Base-by-base conservation (phyloP, 2,329 filamentous ascomycete species). In the Aspergillus chevalieri region DNA sequence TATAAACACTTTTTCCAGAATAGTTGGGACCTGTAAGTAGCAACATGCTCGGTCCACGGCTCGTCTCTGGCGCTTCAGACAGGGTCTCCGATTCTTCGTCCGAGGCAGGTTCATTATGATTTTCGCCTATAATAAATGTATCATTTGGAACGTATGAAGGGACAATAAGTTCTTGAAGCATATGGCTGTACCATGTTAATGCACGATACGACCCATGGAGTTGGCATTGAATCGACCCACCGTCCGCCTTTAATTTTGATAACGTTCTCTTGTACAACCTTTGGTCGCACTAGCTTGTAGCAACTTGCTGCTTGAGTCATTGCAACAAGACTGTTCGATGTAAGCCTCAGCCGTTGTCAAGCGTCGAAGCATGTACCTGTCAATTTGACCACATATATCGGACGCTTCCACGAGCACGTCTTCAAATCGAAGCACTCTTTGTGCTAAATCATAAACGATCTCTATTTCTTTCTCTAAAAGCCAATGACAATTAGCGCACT, bases 1-100 rank as follows among this genome's bases (percentile, higher is more conserved):
- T 78, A 67, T 95, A 97, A 0, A 97, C 82, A 58, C 90, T 97
- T 68, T 98, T 98, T 0, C 93, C 93, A 0, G 93, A 97, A 65
- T 93, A 94, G 59, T 98, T 98, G 4, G 93, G 91, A 0, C 93
- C 93, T 0, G 93, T 97, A 60, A 98, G 69, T 5, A 96, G 73
- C 10, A 96, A 66, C 71, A 89, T 85, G 55, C 80, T 89, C 10
- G 87, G 83, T 2, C 64, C 64, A 8, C 59, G 50, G n/a, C 54
- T 36, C 3, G 47, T 21, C 19, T 50, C 34, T 10, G 47, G 49
- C 10, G 22, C n/a, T 43, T 47, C 30, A 39, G 49, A 38, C 5
- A 19, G 43, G 14, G 34, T 38, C 22, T 44, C 44, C 14, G 46
- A 19, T 5, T 44, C 21, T 24, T 46, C 44, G 14, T 28, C 38